Percentiles rank a stretch among this genome's conserved stretches.
These are phyloP conservation scores for Beta lomatogona DNA, from an alignment of 179 eudicot genomes.

Conservation along the genomic window DNA sequence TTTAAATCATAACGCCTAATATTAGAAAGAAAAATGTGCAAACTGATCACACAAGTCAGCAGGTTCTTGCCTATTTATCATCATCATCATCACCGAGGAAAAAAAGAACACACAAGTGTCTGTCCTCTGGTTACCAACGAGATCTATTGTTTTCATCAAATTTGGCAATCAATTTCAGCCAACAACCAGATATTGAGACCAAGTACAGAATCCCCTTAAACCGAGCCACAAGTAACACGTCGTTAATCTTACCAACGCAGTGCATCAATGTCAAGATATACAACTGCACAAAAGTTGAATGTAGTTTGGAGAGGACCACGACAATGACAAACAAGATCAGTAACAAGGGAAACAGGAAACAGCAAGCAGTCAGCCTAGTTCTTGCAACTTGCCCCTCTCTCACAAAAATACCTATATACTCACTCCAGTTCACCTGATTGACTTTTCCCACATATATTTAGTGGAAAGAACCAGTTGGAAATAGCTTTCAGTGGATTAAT, in stretches of 20 bases:
- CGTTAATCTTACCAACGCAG: not conserved
- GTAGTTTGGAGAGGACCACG: too few species aligned
- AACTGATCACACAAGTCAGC: not conserved
- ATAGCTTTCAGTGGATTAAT: too few species aligned
- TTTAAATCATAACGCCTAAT: not conserved
- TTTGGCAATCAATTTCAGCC: not conserved
- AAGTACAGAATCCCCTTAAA: not conserved
- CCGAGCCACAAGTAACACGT: not conserved
- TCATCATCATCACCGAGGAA: not conserved
- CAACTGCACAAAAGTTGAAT: too few species aligned
- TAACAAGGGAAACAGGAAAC: too few species aligned
- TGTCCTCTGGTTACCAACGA: not conserved
- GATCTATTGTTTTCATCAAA: not conserved
- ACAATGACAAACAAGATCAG: too few species aligned
- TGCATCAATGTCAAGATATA: too few species aligned
- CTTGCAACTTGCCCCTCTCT: too few species aligned
- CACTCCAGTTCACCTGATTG: too few species aligned
- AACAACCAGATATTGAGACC: not conserved
- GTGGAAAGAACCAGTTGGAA: too few species aligned
- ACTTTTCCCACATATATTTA: too few species aligned
- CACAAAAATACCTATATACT: too few species aligned
- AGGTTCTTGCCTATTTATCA: not conserved
- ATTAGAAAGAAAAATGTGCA: not conserved
- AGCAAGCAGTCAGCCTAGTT: too few species aligned
- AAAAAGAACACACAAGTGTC: not conserved